Conservation (phyloP, 2,329 filamentous ascomycete genomes). For the Epichloe baconii region DNA sequence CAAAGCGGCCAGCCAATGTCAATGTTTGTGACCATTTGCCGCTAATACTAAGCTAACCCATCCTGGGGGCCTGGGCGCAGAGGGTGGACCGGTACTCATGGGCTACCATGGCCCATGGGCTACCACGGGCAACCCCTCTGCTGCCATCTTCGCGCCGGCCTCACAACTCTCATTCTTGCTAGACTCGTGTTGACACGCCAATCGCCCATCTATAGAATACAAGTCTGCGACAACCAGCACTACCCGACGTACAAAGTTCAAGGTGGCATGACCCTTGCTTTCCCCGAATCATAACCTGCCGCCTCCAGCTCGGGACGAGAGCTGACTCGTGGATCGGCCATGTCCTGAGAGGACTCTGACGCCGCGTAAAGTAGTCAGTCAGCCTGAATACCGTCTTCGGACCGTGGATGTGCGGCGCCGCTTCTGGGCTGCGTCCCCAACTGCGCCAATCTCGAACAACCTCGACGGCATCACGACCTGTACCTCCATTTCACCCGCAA, state of each 20-base stretch:
- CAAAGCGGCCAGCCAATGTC: too few relatives aligned
- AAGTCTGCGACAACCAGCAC: neutral
- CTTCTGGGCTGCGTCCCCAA: neutral
- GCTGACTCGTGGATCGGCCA: conserved; percentile 18
- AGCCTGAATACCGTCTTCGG: conserved; percentile 1
- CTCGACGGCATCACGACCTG: neutral
- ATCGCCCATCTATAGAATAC: neutral
- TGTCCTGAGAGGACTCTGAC: conserved; percentile 21
- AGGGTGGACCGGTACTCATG: neutral
- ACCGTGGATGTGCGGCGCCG: conserved; percentile 1
- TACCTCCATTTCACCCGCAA: neutral
- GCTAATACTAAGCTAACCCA: neutral
- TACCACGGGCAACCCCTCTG: neutral
- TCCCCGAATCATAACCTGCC: conserved; percentile 7
- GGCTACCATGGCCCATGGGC: neutral
- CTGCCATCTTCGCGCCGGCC: neutral
- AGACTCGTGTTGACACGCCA: neutral
- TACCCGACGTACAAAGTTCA: neutral
- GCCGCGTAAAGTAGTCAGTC: conserved; percentile 10
- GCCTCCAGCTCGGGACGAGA: conserved; percentile 17
- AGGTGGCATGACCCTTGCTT: conserved; percentile 11
- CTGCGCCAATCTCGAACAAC: neutral
- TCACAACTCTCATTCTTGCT: neutral
- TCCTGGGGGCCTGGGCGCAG: neutral
- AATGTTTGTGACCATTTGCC: neutral